phyloP scores from a whole-genome alignment of 805 yeast species.

The Diddensiella santjacobensis region DNA sequence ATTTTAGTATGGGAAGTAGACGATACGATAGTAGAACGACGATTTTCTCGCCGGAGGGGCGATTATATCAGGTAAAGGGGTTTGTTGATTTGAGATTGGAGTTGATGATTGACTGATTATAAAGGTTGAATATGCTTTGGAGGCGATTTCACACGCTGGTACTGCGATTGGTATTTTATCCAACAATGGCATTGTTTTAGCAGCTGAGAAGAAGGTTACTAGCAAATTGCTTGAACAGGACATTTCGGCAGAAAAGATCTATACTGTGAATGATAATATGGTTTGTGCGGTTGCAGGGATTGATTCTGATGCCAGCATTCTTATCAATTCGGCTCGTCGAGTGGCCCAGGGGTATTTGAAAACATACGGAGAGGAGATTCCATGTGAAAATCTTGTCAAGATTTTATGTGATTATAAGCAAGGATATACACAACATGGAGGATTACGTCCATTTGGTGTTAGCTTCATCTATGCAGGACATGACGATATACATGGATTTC shows the following conservation, averaged over 20 bases:
- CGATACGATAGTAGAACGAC: slow-evolving; percentile 99
- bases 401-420: slow-evolving; percentile 90
- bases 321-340: slow-evolving; percentile 82
- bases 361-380: slow-evolving; percentile 86
- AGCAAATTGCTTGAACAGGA: slow-evolving; percentile 91
- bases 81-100: background rate
- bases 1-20: slow-evolving; percentile 46
- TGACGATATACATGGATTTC: slow-evolving; percentile 86
- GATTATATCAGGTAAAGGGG: slow-evolving; percentile 75
- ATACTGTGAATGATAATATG: slow-evolving; percentile 68
- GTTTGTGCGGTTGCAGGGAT: slow-evolving; percentile 97
- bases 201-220: slow-evolving; percentile 95
- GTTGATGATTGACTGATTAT: background rate
- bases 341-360: slow-evolving; percentile 81
- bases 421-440: slow-evolving; percentile 98
- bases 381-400: slow-evolving; percentile 87
- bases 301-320: slow-evolving; percentile 93
- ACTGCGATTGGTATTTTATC: slow-evolving; percentile 77
- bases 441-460: slow-evolving; percentile 97
- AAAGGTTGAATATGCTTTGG: slow-evolving; percentile 89
- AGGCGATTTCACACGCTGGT: slow-evolving; percentile 81
- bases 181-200: slow-evolving; percentile 84
- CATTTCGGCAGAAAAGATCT: slow-evolving; percentile 88
- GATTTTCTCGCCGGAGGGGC: slow-evolving; percentile 97
- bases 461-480: slow-evolving; percentile 94